phyloP scores from a whole-genome alignment of 345 rosid genomes.

The Litchi chinensis region DNA sequence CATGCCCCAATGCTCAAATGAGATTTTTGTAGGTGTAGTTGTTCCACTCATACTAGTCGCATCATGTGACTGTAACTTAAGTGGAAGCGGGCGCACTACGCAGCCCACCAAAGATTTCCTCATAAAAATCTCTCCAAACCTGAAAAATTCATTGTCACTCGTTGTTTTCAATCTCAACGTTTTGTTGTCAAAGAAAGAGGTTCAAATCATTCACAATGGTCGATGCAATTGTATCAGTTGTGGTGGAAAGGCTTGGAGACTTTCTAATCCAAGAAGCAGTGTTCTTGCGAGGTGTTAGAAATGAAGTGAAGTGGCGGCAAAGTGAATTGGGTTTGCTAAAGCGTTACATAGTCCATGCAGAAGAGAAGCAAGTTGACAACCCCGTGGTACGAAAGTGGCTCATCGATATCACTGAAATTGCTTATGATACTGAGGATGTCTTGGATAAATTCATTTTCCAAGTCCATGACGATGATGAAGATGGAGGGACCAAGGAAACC shows the following conservation, averaged over 20 bases:
- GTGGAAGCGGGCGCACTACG: too few species aligned
- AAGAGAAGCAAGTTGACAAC: slow-evolving; percentile 29
- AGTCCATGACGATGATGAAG: background rate
- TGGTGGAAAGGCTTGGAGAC: slow-evolving; percentile 29
- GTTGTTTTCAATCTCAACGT: too few species aligned
- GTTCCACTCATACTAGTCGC: too few species aligned
- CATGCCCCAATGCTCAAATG: too few species aligned
- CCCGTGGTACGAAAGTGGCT: slow-evolving; percentile 37
- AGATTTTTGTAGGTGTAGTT: too few species aligned
- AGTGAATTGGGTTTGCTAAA: slow-evolving; percentile 31
- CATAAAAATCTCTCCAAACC: too few species aligned
- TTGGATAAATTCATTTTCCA: slow-evolving; percentile 28
- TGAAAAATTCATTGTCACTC: too few species aligned
- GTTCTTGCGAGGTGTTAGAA: slow-evolving; percentile 9
- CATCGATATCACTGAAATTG: slow-evolving; percentile 31
- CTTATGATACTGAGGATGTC: slow-evolving; percentile 41
- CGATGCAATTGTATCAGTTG: slow-evolving; percentile 34
- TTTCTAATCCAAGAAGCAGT: slow-evolving; percentile 18
- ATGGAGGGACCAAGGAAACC: background rate
- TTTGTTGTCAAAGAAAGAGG: too few species aligned
- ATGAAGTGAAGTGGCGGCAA: slow-evolving; percentile 30
- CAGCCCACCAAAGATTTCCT: too few species aligned
- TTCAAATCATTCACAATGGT: slow-evolving; percentile 3
- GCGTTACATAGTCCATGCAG: slow-evolving; percentile 39
- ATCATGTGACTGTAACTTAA: too few species aligned